Conservation (phyloP, 1,139 yeast genomes). For the Kurtzmaniella quercitrusa region DNA sequence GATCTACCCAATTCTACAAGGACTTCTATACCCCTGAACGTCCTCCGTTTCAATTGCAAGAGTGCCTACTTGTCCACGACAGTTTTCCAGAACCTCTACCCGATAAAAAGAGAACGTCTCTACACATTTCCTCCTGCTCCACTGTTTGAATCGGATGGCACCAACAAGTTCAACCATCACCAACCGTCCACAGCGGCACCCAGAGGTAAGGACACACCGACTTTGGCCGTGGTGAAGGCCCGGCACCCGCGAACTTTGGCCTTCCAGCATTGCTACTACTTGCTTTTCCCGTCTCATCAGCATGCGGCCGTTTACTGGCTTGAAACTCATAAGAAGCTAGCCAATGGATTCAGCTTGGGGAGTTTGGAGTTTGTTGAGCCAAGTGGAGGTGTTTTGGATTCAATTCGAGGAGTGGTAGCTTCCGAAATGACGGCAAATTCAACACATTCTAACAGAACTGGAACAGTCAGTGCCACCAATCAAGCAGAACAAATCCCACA, state of each 20-base stretch:
- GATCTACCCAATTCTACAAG: conserved; percentile 15
- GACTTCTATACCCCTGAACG: conserved; percentile 17
- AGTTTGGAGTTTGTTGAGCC: conserved; percentile 34
- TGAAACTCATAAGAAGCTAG: conserved; percentile 43
- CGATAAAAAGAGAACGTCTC: conserved; percentile 26
- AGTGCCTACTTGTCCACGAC: conserved; percentile 31
- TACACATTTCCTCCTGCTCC: conserved; percentile 5
- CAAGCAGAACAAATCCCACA: neutral
- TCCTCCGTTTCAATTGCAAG: conserved; percentile 33
- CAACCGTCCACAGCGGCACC: neutral
- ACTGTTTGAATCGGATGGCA: neutral
- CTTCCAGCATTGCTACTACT: conserved; percentile 47
- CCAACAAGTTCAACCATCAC: neutral
- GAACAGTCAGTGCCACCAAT: too few species aligned
- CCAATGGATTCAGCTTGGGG: conserved; percentile 48
- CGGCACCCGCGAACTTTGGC: conserved; percentile 43
- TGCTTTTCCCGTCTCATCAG: conserved; percentile 42
- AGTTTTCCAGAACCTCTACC: conserved; percentile 38
- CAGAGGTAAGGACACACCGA: conserved; percentile 9
- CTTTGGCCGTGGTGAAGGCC: conserved; percentile 39
- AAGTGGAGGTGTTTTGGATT: neutral
- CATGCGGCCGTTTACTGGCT: conserved; percentile 49
- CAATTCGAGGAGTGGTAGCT: neutral
- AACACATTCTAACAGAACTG: too few species aligned
- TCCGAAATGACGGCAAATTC: too few species aligned